phyloP scores from a whole-genome alignment of 768 basidiomycete species.

The Tubosaeta brunneosetosa region DNA sequence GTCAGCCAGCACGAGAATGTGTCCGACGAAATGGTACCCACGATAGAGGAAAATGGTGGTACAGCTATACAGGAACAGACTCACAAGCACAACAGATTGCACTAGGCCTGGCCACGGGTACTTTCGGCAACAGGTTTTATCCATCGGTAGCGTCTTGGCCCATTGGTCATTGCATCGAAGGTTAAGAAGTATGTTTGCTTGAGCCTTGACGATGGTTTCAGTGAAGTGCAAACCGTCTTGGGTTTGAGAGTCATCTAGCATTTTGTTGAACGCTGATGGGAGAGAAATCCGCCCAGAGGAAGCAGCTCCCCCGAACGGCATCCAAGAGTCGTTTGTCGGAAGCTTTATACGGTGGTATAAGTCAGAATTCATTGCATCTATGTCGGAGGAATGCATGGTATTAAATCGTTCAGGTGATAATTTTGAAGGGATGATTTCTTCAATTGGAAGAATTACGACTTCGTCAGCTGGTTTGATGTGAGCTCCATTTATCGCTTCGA shows the following conservation, averaged over 20 bases:
- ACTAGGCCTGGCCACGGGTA: constrained; percentile 64
- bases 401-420: constrained; percentile 57
- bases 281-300: constrained; percentile 44
- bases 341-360: constrained; percentile 62
- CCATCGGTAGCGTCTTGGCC: constrained; percentile 57
- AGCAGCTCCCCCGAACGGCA: constrained; percentile 21
- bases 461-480: constrained; percentile 55
- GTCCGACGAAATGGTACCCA: constrained; percentile 9
- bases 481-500: constrained; percentile 43
- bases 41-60: constrained; percentile 36
- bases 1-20: constrained; percentile 15
- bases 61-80: constrained; percentile 50
- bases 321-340: constrained; percentile 26
- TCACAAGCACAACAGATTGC: constrained; percentile 49
- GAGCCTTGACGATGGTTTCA: constrained; percentile 53
- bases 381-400: constrained; percentile 72
- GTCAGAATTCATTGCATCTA: constrained; percentile 90
- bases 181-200: constrained; percentile 77
- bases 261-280: constrained; percentile 75
- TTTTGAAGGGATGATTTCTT: constrained; percentile 62
- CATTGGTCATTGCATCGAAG: constrained; percentile 72
- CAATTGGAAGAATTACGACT: constrained; percentile 74
- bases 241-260: constrained; percentile 71
- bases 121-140: constrained; percentile 75
- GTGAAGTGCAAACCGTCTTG: constrained; percentile 84